Conservation (phyloP, 805 yeast genomes). For the Ogataea zsoltii region DNA sequence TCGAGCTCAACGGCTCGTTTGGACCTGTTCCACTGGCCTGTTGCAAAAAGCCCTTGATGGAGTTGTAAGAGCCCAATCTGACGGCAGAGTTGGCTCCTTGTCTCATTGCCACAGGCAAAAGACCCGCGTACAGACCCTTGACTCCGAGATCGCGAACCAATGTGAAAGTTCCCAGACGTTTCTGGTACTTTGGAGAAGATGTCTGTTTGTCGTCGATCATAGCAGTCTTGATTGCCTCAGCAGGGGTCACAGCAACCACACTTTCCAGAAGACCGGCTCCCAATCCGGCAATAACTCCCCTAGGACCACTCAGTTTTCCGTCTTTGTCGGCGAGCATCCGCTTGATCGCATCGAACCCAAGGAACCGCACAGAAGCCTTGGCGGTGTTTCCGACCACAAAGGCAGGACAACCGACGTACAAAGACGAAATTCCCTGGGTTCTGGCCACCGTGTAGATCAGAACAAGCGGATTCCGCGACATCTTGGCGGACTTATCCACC, state of each 20-base stretch:
- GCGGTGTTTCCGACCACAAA: constrained; percentile 94
- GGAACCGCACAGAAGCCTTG: constrained; percentile 92
- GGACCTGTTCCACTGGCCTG: constrained; percentile 66
- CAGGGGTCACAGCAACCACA: constrained; percentile 92
- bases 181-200: constrained; percentile 73
- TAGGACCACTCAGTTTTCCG: constrained; percentile 84
- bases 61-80: constrained; percentile 87
- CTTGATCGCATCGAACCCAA: constrained; percentile 90
- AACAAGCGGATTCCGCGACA: constrained; percentile 81
- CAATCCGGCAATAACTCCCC: constrained; percentile 95
- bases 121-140: constrained; percentile 82
- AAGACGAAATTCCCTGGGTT: constrained; percentile 73
- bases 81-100: constrained; percentile 97
- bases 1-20: constrained; percentile 71
- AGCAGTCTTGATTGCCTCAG: constrained; percentile 94
- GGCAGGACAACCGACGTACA: constrained; percentile 96
- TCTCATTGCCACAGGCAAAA: constrained; percentile 89
- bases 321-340: constrained; percentile 72
- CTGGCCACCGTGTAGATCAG: constrained; percentile 73
- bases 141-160: constrained; percentile 78
- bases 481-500: constrained; percentile 60
- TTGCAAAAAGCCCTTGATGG: constrained; percentile 79
- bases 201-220: constrained; percentile 89
- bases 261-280: constrained; percentile 96
- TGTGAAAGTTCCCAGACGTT: constrained; percentile 63